These are phyloP conservation scores for Sedum album DNA, from an alignment of 164 flowering plant species.

Conservation along the genomic window DNA sequence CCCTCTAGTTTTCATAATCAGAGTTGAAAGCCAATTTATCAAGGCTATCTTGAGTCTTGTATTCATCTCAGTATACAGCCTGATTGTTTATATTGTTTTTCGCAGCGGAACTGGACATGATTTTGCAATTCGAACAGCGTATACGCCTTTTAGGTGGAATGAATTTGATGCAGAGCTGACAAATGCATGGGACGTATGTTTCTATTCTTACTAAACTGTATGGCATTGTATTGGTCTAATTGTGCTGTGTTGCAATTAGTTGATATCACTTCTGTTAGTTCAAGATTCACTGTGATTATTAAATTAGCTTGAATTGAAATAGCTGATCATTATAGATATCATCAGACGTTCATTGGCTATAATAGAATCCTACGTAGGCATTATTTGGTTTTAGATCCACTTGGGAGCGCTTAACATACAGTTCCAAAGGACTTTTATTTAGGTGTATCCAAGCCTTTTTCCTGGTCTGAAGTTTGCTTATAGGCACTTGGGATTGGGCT, in stretches of 20 bases:
- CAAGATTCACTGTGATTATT: not conserved
- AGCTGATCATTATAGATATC: not conserved
- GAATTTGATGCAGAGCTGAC: slow-evolving; percentile 88
- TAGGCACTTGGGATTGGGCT: not conserved
- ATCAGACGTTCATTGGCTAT: not conserved
- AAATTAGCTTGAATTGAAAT: not conserved
- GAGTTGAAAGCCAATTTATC: not conserved
- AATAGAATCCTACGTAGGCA: not conserved
- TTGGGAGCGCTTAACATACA: not conserved
- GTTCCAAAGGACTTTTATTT: not conserved
- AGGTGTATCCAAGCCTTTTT: not conserved
- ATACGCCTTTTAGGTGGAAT: slow-evolving; percentile 91
- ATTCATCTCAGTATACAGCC: not conserved
- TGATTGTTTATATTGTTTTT: slow-evolving; percentile 5
- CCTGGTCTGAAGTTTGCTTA: not conserved
- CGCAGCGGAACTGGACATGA: slow-evolving; percentile 63
- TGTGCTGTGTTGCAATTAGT: not conserved
- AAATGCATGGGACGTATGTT: slow-evolving; percentile 85
- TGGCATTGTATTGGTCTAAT: not conserved
- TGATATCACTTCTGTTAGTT: not conserved
- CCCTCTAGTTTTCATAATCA: not conserved
- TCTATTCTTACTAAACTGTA: not conserved
- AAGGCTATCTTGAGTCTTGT: not conserved
- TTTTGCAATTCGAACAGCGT: slow-evolving; percentile 88
- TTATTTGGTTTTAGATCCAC: not conserved